A percentile compares a stretch with the other conserved stretches of the same genome.
phyloP scores from a whole-genome alignment of 495 filamentous ascomycete species.

The Penicillium cataractarum region DNA sequence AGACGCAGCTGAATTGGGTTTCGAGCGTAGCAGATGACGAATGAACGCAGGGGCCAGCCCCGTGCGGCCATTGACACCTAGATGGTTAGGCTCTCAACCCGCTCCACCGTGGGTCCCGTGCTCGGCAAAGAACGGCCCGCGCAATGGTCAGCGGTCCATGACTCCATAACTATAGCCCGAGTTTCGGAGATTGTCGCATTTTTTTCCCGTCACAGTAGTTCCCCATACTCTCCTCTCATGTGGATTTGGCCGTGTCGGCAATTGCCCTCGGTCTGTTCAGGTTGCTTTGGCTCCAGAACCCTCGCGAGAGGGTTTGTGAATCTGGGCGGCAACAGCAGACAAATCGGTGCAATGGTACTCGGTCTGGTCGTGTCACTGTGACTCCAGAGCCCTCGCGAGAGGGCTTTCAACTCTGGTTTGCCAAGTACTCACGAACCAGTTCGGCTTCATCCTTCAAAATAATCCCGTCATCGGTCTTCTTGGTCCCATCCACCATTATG shows the following conservation, averaged over 20 bases:
- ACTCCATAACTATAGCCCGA: not conserved
- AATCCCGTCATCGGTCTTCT: not conserved
- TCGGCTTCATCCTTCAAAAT: not conserved
- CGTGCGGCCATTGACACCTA: slow-evolving; percentile 14
- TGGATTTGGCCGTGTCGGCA: not conserved
- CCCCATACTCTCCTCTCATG: not conserved
- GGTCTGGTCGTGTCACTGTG: not conserved
- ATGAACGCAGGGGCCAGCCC: slow-evolving; percentile 2
- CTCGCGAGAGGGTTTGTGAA: not conserved
- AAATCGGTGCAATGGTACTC: not conserved
- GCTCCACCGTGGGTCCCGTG: slow-evolving; percentile 5
- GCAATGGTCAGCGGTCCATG: not conserved
- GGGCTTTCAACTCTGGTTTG: not conserved
- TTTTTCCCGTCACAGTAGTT: not conserved
- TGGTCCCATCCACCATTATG: not conserved
- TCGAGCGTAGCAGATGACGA: slow-evolving; percentile 4
- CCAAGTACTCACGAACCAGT: not conserved
- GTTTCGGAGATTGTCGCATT: not conserved
- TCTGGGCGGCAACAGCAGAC: not conserved
- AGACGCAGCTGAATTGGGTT: slow-evolving; percentile 13
- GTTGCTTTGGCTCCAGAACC: not conserved
- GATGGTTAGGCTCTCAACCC: not conserved
- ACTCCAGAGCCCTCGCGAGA: not conserved
- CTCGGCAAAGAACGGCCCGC: not conserved
- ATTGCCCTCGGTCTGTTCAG: not conserved